Evolutionary conservation across 495 filamentous ascomycete species (phyloP).

Genomic region (Annulohypoxylon moriforme): DNA sequence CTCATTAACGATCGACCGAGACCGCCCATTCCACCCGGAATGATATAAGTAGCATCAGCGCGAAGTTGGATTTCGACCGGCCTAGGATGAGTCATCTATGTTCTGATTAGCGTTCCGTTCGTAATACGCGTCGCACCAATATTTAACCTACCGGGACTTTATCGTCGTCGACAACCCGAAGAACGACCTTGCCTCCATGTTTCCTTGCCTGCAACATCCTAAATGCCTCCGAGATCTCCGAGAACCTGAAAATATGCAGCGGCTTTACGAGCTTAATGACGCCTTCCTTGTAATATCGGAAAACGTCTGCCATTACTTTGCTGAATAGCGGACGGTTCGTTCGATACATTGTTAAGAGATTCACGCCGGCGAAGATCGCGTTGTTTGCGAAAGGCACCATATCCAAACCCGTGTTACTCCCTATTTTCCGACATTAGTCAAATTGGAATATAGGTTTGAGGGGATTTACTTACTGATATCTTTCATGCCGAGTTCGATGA

Average conservation of each 20-base stretch:
- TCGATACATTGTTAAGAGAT: conserved; percentile 50
- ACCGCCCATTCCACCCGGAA: conserved; percentile 67
- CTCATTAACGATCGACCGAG: conserved; percentile 63
- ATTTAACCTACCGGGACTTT: conserved; percentile 40
- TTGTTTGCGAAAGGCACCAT: conserved; percentile 47
- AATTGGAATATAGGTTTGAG: background rate
- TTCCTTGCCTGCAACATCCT: conserved; percentile 61
- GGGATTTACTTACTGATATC: conserved; percentile 50
- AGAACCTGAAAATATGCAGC: conserved; percentile 52
- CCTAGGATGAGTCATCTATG: conserved; percentile 30
- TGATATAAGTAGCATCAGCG: conserved; percentile 61
- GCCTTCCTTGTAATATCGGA: conserved; percentile 40
- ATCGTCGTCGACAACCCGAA: conserved; percentile 50
- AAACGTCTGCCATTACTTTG: conserved; percentile 37
- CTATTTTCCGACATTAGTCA: conserved; percentile 18
- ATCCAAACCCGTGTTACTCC: conserved; percentile 51
- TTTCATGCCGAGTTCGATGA: conserved; percentile 68
- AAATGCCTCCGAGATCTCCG: conserved; percentile 61
- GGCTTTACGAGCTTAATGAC: conserved; percentile 48
- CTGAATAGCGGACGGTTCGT: conserved; percentile 41
- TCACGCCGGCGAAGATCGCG: conserved; percentile 57
- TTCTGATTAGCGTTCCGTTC: conserved; percentile 9
- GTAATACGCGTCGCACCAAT: background rate
- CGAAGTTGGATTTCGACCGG: conserved; percentile 43
- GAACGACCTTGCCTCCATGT: conserved; percentile 64